A percentile compares a stretch with the other conserved stretches of the same genome.
Conservation (phyloP, 2,329 filamentous ascomycete species). For the Sporothrix phasma region DNA sequence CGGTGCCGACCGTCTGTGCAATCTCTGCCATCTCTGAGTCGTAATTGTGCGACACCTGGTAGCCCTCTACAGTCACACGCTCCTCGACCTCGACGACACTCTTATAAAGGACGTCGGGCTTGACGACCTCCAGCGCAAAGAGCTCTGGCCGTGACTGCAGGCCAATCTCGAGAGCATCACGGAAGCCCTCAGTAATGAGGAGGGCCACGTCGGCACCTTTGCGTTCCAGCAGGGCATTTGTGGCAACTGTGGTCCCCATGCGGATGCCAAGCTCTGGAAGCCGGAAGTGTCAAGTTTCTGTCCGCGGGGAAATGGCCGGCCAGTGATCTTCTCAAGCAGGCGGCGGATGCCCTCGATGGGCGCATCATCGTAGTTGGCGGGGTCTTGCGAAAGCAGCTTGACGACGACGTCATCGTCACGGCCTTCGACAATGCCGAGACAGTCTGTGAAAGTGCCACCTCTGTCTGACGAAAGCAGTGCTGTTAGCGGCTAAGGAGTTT, state of each 20-base stretch:
- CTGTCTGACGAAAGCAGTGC: background rate
- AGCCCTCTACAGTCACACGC: constrained; percentile 82
- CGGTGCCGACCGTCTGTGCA: no score
- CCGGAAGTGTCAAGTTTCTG: constrained; percentile 34
- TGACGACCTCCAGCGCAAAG: constrained; percentile 82
- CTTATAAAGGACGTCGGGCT: constrained; percentile 74
- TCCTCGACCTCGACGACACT: constrained; percentile 79
- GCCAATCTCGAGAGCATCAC: constrained; percentile 77
- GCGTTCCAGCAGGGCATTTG: constrained; percentile 79
- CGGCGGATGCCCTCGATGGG: constrained; percentile 59
- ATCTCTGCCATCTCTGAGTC: no score
- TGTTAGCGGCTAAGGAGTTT: background rate
- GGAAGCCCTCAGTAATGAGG: constrained; percentile 79
- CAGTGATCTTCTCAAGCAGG: constrained; percentile 27
- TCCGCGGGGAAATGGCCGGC: constrained; percentile 49
- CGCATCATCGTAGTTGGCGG: constrained; percentile 57
- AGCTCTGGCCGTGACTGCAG: constrained; percentile 88
- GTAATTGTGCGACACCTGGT: no score
- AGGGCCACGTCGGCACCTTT: constrained; percentile 85
- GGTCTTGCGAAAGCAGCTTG: constrained; percentile 61
- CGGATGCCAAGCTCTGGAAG: constrained; percentile 36
- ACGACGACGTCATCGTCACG: constrained; percentile 29
- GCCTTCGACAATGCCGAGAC: constrained; percentile 24
- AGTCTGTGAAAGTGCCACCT: constrained; percentile 19
- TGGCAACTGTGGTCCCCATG: constrained; percentile 93